Percentiles rank a stretch among this genome's conserved stretches.
These are phyloP conservation scores for Pichia sp. DNA, from an alignment of 1,139 yeast species.

Conservation along the genomic window DNA sequence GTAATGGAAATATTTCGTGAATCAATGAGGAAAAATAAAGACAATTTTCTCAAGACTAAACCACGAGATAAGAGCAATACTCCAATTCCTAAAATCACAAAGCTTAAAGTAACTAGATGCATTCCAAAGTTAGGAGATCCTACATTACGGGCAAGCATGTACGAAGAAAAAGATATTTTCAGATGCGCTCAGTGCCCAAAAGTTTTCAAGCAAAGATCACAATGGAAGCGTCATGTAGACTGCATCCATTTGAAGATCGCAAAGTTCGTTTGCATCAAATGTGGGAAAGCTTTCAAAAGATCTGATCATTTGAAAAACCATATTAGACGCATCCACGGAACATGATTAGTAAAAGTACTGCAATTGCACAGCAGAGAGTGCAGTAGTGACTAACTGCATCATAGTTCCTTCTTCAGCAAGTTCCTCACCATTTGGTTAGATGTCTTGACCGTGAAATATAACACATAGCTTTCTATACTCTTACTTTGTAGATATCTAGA, in stretches of 20 bases:
- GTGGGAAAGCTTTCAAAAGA: slow-evolving; percentile 27
- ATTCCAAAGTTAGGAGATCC: not conserved
- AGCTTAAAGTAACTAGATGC: slow-evolving; percentile 2
- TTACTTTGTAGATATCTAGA: not conserved
- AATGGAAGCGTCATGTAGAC: slow-evolving; percentile 29
- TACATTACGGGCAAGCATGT: not conserved
- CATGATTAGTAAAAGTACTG: not conserved
- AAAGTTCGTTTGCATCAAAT: slow-evolving; percentile 24
- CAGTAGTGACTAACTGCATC: not conserved
- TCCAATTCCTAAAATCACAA: slow-evolving; percentile 8
- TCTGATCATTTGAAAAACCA: slow-evolving; percentile 32
- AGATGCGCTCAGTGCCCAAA: slow-evolving; percentile 23
- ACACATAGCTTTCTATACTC: not conserved
- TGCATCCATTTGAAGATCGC: slow-evolving; percentile 31
- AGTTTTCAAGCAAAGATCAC: slow-evolving; percentile 27
- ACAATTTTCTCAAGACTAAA: slow-evolving; percentile 1
- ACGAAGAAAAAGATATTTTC: slow-evolving; percentile 11
- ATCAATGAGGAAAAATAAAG: slow-evolving; percentile 13
- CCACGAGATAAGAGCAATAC: not conserved
- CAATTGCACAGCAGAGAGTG: not conserved
- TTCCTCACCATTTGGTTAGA: not conserved
- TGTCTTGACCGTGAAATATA: not conserved
- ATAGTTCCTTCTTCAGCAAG: not conserved
- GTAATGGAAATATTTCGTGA: slow-evolving; percentile 10
- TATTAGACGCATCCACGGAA: slow-evolving; percentile 25